Evolutionary conservation across 1,139 yeast genomes (phyloP).

Genomic region (Suhomyces atakaporum): DNA sequence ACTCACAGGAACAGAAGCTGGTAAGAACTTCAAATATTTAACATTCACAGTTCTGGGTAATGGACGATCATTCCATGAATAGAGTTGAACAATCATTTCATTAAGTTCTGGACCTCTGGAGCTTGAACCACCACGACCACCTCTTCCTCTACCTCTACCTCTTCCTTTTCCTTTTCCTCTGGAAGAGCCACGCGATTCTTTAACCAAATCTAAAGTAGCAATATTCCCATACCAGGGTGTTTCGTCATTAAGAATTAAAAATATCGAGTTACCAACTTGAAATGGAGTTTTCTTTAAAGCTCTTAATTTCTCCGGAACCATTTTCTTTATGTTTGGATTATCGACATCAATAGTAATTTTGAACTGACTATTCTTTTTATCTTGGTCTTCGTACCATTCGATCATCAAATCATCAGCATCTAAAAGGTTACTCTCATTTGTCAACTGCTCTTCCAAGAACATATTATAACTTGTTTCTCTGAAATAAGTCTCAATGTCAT

Average conservation of each 20-base stretch:
- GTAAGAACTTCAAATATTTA: constrained; percentile 50
- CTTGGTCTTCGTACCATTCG: constrained; percentile 55
- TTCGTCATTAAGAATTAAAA: constrained; percentile 41
- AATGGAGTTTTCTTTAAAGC: constrained; percentile 51
- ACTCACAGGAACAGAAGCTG: constrained; percentile 63
- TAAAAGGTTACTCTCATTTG: constrained; percentile 36
- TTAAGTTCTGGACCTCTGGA: constrained; percentile 22
- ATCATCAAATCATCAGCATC: constrained; percentile 44
- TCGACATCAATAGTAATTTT: constrained; percentile 39
- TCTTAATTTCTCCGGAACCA: constrained; percentile 45
- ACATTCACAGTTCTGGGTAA: constrained; percentile 48
- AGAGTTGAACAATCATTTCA: constrained; percentile 52
- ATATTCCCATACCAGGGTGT: constrained; percentile 46
- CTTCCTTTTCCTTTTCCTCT: constrained; percentile 26
- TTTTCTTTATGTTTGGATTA: constrained; percentile 41
- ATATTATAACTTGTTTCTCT: constrained; percentile 61
- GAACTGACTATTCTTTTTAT: constrained; percentile 43
- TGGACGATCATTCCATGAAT: constrained; percentile 56
- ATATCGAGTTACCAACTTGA: constrained; percentile 46
- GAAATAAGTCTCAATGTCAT: constrained; percentile 53
- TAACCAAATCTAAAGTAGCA: constrained; percentile 47
- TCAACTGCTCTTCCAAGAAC: constrained; percentile 60
- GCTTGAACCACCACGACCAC: constrained; percentile 19
- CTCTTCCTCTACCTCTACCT: constrained; percentile 27
- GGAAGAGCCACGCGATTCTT: no score